Percentiles rank a stretch among this genome's conserved stretches.
Conservation (phyloP, 257 asterid species). For the Solanum infundibuliforme region DNA sequence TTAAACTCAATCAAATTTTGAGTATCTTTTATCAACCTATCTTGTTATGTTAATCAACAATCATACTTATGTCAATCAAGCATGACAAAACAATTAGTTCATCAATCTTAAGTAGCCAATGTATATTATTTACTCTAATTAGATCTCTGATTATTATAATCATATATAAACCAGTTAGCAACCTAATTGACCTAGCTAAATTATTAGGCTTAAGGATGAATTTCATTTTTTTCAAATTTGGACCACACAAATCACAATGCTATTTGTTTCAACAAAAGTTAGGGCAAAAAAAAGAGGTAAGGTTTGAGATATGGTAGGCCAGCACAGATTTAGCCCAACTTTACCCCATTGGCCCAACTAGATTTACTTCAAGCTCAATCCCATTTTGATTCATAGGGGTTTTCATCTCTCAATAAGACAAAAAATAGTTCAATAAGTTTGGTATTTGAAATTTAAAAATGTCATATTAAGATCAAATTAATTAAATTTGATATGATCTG, state of each 20-base stretch:
- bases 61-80: not conserved
- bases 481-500: not conserved
- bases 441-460: not conserved
- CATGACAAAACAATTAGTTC: not conserved
- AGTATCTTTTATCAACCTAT: not conserved
- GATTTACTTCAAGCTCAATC: not conserved
- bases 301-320: not conserved
- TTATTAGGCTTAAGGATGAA: not conserved
- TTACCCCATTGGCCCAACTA: not conserved
- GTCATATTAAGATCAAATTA: not conserved
- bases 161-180: not conserved
- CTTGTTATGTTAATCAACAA: not conserved
- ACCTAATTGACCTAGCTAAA: not conserved
- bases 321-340: not conserved
- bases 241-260: not conserved
- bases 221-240: not conserved
- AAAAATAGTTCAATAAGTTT: too few species aligned
- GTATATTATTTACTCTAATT: not conserved
- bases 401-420: too few species aligned
- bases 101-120: not conserved
- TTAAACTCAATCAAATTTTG: not conserved
- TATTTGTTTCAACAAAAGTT: not conserved
- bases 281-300: not conserved
- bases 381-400: not conserved
- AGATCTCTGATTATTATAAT: not conserved